Evolutionary conservation across 2,329 filamentous ascomycete species (phyloP), one percentile per base, ranked within the genome.

Genomic region (Sporothrix euskadiensis): DNA sequence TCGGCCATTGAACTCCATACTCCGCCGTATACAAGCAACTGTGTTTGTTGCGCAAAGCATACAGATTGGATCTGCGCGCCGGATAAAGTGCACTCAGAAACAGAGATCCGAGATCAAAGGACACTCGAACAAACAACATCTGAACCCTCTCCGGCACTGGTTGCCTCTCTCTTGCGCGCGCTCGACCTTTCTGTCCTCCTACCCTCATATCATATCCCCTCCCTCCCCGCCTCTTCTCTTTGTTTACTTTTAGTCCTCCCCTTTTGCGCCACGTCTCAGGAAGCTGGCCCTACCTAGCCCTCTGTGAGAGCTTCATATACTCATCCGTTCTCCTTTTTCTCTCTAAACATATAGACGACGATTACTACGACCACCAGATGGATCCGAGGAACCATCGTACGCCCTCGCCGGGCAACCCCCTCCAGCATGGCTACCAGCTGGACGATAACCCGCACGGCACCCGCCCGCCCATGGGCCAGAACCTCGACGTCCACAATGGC

Each of bases 341-440:
- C 76, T 35, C 35, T 26, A 26, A 4, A 14, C 14, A 14, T 41
- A 39, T 78, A 86, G 87, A 89, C 83, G 85, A 90, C 83, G 84
- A 88, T 77, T 44, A 66, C 69, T 88, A 89, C 78, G 88, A 88
- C 83, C 85, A 87, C 80, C 85, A 76, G 71, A 90, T 90, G 88
- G 86, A 89, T 79, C 84, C 83, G 77, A 79, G 78, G 73, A 86
- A 85, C 77, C 85, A 87, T 81, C 89, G 91, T 77, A 89, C 92
- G 73, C 92, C 93, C 71, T 96, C 93, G 65, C 93, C 93, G 47
- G 91, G 89, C 68, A 91, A 93, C 77, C 92, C 91, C 39, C 83
- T 91, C 19, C 88, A 89, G 74, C 88, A 91, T 78, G 89, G 90
- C 76, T 97, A 97, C 81, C 92, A 97, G 80, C 87, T 97, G 65